phyloP scores from a whole-genome alignment of 345 rosid genomes.

The Schrenkiella parvula region DNA sequence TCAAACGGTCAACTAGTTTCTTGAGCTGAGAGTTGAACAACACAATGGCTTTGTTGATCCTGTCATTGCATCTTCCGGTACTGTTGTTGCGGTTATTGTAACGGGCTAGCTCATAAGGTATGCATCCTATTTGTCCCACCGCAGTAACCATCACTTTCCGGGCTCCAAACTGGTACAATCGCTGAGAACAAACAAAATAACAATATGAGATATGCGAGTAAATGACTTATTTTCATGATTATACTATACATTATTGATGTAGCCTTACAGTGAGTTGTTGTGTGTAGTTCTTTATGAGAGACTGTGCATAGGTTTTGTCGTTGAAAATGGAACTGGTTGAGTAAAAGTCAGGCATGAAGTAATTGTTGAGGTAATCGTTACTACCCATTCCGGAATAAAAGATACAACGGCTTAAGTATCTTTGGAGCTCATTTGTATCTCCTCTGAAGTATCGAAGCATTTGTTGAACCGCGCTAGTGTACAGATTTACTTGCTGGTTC shows the following conservation, averaged over 20 bases:
- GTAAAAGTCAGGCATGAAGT: conserved; percentile 78
- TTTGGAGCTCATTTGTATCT: conserved; percentile 43
- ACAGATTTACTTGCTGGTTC: conserved; percentile 59
- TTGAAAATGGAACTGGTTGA: conserved; percentile 54
- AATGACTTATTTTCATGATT: neutral
- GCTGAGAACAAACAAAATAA: conserved; percentile 33
- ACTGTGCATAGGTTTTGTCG: conserved; percentile 50
- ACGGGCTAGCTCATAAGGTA: conserved; percentile 82
- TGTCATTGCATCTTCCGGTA: conserved; percentile 72
- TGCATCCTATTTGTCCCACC: conserved; percentile 87
- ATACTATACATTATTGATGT: neutral
- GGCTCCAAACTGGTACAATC: conserved; percentile 61
- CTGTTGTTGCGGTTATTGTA: conserved; percentile 52
- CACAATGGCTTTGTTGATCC: conserved; percentile 57
- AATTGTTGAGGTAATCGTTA: conserved; percentile 87
- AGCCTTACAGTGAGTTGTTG: conserved; percentile 56
- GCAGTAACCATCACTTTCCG: conserved; percentile 70
- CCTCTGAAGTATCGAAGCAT: conserved; percentile 67
- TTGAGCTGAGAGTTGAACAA: conserved; percentile 65
- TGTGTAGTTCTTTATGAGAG: conserved; percentile 67
- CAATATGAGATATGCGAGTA: neutral
- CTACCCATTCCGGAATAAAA: conserved; percentile 80
- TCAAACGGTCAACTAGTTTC: conserved; percentile 53
- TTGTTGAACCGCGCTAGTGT: conserved; percentile 41
- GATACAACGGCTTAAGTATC: conserved; percentile 64